phyloP scores from a whole-genome alignment of 352 stramenopile genomes.

The Pythium dissimile region DNA sequence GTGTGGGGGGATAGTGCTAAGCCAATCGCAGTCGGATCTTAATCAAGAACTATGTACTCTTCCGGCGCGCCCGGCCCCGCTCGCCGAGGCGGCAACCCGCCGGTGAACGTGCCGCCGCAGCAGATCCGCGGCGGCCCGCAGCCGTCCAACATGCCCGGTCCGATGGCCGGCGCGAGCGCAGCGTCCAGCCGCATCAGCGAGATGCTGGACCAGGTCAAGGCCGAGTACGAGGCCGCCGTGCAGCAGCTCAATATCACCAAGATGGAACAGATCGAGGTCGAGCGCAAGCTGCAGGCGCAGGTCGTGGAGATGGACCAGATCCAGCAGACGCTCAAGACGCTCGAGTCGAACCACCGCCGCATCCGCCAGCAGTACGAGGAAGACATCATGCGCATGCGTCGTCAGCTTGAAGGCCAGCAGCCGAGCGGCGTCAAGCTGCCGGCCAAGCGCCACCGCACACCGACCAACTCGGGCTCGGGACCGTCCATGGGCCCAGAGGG shows the following conservation, averaged over 20 bases:
- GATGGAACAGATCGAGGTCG: constrained; percentile 86
- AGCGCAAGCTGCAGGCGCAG: constrained; percentile 85
- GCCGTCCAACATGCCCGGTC: constrained; percentile 31
- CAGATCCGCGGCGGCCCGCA: constrained; percentile 58
- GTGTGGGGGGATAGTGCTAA: too few relatives aligned
- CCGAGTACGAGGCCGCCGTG: constrained; percentile 77
- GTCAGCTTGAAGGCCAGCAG: constrained; percentile 68
- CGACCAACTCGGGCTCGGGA: constrained; percentile 30
- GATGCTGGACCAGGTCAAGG: constrained; percentile 84
- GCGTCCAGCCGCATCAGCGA: constrained; percentile 60
- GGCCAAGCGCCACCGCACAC: constrained; percentile 50
- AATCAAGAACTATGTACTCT: constrained; percentile 52
- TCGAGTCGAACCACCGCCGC: constrained; percentile 79
- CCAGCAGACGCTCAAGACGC: constrained; percentile 80
- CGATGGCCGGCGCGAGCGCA: constrained; percentile 44
- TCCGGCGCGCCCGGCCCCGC: constrained; percentile 55
- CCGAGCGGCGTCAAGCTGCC: constrained; percentile 38
- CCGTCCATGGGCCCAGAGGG: constrained; percentile 35
- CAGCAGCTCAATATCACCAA: constrained; percentile 87
- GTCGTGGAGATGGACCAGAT: constrained; percentile 88
- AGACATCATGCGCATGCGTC: constrained; percentile 78
- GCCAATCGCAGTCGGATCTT: background rate
- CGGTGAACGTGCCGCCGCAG: constrained; percentile 52
- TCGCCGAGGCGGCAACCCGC: constrained; percentile 56
- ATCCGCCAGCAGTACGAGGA: constrained; percentile 86